Base-by-base conservation (phyloP, 1,139 yeast genomes). In the Kluyveromyces sp. region DNA sequence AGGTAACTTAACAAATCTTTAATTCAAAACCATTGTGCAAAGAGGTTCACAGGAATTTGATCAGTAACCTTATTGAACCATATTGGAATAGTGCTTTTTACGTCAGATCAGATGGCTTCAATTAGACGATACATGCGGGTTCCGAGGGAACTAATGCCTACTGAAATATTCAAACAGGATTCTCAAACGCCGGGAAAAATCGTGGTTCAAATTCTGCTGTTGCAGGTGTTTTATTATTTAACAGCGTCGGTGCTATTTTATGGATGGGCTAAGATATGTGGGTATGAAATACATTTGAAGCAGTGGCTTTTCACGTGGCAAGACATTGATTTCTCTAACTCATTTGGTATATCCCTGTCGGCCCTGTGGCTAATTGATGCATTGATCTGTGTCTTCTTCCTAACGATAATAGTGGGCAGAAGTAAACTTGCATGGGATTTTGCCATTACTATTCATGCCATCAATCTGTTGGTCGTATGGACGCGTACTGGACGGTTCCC, bases 371-470 rank as follows among this genome's bases (percentile, higher is more conserved):
- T 89, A 12, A 66, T 86, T 45, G 95, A 85, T 60, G 74, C 95
- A 1, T 69, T 83, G 42, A 62, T 82, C 16, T 81, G 89, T 57
- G 96, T 88, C 1, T 65, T 86, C 15, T 87, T 87, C 56, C 80
- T 92, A 57, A 86, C 95, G 0, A 67, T 88, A 3, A 80, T 89
- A 18, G 95, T 92, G 15, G 96, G 97, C 0, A 70, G 97, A 48
- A 83, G 95, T 34, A 92, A 89, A 63, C 68, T 92, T 46, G 97
- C 96, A 0, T 83, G 96, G 84, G 98, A 92, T 64, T 92, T 89
- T 67, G 96, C 95, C 11, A 60, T 92, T 29, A 89, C 98, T 0
- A 68, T 92, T 13, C 96, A 92, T 63, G 79, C 85, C 15, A 75
- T 92, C 43, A 83, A 89, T 63, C 65, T 89, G 33, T 45, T 80